phyloP scores from a whole-genome alignment of 2,329 filamentous ascomycete species.

The Fusarium setosum region DNA sequence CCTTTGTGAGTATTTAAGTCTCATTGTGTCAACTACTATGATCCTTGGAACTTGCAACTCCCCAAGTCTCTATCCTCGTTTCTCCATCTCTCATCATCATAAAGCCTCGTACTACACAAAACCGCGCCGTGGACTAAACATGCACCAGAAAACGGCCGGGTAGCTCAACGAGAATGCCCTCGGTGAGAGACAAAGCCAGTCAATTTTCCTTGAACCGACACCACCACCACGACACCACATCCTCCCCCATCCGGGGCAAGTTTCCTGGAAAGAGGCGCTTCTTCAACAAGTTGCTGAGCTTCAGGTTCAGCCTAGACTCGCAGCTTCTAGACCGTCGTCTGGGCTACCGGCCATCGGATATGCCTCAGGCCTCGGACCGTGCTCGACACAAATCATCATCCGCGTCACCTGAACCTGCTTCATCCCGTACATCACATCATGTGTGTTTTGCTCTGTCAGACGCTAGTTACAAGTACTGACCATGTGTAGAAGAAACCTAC shows the following conservation, averaged over 20 bases:
- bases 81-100: not conserved
- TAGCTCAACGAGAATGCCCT: constrained; percentile 41
- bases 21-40: too few relatives aligned
- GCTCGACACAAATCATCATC: constrained; percentile 34
- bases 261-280: constrained; percentile 11
- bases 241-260: constrained; percentile 5
- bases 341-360: constrained; percentile 40
- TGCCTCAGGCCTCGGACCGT: constrained; percentile 40
- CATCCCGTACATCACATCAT: constrained; percentile 6
- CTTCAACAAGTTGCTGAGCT: constrained; percentile 18
- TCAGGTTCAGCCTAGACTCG: constrained; percentile 22
- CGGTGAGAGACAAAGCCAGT: constrained; percentile 43
- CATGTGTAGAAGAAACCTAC: constrained; percentile 8
- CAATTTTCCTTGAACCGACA: constrained; percentile 35
- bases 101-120: not conserved
- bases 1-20: constrained; percentile 22
- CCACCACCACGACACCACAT: constrained; percentile 9
- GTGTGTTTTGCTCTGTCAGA: not conserved
- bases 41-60: not conserved
- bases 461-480: not conserved
- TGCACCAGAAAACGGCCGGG: constrained; percentile 21
- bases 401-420: constrained; percentile 21
- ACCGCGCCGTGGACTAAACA: constrained; percentile 13
- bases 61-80: not conserved
- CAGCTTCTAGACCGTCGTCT: constrained; percentile 35